phyloP scores from a whole-genome alignment of 495 filamentous ascomycete genomes.

The Copromyces sp. region DNA sequence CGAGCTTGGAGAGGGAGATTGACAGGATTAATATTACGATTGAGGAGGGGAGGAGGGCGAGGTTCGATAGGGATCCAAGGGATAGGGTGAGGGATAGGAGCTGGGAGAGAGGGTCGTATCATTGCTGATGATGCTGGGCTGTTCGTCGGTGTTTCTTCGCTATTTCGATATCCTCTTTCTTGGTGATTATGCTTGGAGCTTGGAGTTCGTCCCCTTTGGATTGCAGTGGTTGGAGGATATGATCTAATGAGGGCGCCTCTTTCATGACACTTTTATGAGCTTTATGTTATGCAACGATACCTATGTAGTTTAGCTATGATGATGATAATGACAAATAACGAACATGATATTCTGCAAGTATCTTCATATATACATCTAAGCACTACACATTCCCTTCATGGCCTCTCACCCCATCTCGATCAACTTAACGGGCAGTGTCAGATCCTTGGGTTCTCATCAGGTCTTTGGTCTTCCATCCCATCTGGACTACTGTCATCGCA shows the following conservation, averaged over 20 bases:
- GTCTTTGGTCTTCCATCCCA: not conserved
- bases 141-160: not conserved
- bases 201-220: not conserved
- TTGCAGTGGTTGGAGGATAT: not conserved
- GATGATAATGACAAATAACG: not conserved
- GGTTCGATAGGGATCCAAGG: not conserved
- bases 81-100: not conserved
- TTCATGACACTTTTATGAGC: not conserved
- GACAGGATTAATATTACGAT: constrained; percentile 8
- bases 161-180: not conserved
- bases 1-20: constrained; percentile 2
- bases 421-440: not conserved
- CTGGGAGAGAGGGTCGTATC: not conserved
- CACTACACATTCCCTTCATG: too few relatives aligned
- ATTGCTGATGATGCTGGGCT: not conserved
- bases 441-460: not conserved
- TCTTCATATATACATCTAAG: too few relatives aligned
- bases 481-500: not conserved
- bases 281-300: not conserved
- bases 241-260: not conserved
- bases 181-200: not conserved
- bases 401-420: too few relatives aligned
- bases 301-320: not conserved
- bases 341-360: not conserved
- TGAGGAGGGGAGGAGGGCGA: not conserved